phyloP scores from a whole-genome alignment of 495 filamentous ascomycete genomes.

The Jackrogersella multiformis region DNA sequence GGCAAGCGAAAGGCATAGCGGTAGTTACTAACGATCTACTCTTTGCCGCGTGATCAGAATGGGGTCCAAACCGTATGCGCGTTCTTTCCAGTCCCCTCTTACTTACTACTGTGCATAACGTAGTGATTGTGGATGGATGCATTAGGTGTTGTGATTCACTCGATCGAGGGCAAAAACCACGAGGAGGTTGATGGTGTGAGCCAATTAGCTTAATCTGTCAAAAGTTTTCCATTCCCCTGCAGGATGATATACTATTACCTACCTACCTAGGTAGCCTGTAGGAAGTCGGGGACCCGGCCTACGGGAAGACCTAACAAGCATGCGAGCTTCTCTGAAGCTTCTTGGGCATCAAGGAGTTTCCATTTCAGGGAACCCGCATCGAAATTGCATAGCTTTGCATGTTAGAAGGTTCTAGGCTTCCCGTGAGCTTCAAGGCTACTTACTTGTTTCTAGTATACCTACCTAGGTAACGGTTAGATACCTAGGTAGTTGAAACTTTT shows the following conservation, averaged over 20 bases:
- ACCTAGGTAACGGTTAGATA: no score
- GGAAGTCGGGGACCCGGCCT: constrained; percentile 20
- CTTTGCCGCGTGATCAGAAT: constrained; percentile 36
- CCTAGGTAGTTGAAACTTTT: constrained; percentile 15
- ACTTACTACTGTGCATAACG: constrained; percentile 7
- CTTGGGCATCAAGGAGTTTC: constrained; percentile 32
- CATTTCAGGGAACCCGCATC: constrained; percentile 31
- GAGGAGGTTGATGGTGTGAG: constrained; percentile 12
- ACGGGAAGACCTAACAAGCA: constrained; percentile 16
- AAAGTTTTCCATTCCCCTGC: constrained; percentile 29
- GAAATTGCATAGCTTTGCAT: constrained; percentile 25
- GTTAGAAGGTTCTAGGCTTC: constrained; percentile 36
- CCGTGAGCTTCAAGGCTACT: background rate
- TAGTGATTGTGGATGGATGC: constrained; percentile 16
- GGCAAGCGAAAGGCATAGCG: background rate
- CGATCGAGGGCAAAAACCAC: background rate
- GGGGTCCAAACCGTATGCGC: constrained; percentile 1
- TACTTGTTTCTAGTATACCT: background rate
- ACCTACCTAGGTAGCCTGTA: no score
- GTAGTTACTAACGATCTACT: constrained; percentile 31
- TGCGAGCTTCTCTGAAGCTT: constrained; percentile 20
- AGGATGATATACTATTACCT: no score
- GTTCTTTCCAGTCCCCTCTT: constrained; percentile 9
- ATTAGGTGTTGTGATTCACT: constrained; percentile 8
- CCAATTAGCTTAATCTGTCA: constrained; percentile 21